Base-by-base conservation (phyloP, 169 alveolate genomes). In the Cryptosporidium ryanae region DNA sequence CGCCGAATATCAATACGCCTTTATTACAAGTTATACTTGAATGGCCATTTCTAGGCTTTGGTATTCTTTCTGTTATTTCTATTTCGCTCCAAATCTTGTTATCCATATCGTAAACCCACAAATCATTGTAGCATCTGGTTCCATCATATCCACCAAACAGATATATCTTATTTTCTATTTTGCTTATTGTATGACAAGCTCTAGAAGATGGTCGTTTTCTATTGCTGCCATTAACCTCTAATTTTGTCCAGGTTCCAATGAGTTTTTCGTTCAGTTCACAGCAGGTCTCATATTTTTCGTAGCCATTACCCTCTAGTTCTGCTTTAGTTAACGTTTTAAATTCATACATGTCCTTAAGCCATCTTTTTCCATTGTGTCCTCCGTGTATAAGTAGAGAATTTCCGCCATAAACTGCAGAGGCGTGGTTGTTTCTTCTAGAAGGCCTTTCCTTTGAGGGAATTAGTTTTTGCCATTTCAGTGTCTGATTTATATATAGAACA, bases 91-190 rank as follows among this genome's bases (percentile, higher is more conserved):
- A 43, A 84, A 34, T 43, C 84, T 46, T 59, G 57, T 50, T n/a
- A 34, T 48, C 52, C 91, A 93, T 63, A 64, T 92, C 82, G 90
- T 59, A 92, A 54, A 87, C 84, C 71, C 91, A 92, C 25, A 92
- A 68, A 63, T 92, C 95, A 89, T 92, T 92, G 63, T 57, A 92
- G 63, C 95, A 92, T 66, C 82, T 82, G 25, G 54, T 48, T 18
- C 95, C 95, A 90, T 92, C 94, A 67, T 84, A 92, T 1, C 95
- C 95, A 23, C 95, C 95, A 65, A 92, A 92, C 34, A 91, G 65
- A 67, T 92, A 92, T 32, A 92, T 82, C 31, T 34, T 67, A 29
- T 89, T 92, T 48, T 82, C 91, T 15, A 90, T 91, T 31, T 91
- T 91, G 17, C 92, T 92, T 44, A 92, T 46, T 13, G 93, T 66